Percentiles rank a stretch among this genome's conserved stretches.
Evolutionary conservation across 176 grass and related monocot genomes (phyloP).

Genomic region (Zoysia pacifica): DNA sequence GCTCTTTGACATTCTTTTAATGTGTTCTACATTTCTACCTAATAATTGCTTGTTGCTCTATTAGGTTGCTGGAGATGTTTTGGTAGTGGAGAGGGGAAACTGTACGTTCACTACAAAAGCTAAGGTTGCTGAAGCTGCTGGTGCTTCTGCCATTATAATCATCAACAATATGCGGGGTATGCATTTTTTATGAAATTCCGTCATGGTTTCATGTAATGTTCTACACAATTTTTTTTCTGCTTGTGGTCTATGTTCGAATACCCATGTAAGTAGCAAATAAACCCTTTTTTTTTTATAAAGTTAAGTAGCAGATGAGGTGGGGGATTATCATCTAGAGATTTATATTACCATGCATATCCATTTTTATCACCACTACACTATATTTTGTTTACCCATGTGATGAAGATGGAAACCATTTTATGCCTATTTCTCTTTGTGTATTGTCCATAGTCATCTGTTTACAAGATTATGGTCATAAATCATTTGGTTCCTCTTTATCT

Average conservation of each 20-base stretch:
- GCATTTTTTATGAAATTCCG: background rate
- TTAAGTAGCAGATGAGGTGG: background rate
- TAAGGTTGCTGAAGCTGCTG: conserved; percentile 71
- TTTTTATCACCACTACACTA: background rate
- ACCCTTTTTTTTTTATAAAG: background rate
- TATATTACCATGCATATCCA: background rate
- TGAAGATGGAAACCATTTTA: background rate
- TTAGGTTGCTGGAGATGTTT: conserved; percentile 78
- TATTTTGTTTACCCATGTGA: background rate
- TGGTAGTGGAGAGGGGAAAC: conserved; percentile 76
- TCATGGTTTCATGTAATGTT: background rate
- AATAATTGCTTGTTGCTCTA: conserved; percentile 20
- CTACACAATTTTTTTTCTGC: background rate
- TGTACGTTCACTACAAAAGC: conserved; percentile 94
- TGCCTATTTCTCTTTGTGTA: background rate
- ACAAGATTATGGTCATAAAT: background rate
- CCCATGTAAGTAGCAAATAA: too few species aligned
- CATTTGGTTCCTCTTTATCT: too few species aligned
- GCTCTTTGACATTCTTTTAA: background rate
- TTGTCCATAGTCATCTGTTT: conserved; percentile 5
- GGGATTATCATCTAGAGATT: conserved; percentile 3
- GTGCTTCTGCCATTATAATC: conserved; percentile 96
- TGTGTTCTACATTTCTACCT: background rate
- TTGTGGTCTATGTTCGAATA: too few species aligned
- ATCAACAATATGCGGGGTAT: conserved; percentile 80